These are phyloP conservation scores for Aspergillus novofumigatus DNA, from an alignment of 2,329 filamentous ascomycete genomes.

Conservation along the genomic window DNA sequence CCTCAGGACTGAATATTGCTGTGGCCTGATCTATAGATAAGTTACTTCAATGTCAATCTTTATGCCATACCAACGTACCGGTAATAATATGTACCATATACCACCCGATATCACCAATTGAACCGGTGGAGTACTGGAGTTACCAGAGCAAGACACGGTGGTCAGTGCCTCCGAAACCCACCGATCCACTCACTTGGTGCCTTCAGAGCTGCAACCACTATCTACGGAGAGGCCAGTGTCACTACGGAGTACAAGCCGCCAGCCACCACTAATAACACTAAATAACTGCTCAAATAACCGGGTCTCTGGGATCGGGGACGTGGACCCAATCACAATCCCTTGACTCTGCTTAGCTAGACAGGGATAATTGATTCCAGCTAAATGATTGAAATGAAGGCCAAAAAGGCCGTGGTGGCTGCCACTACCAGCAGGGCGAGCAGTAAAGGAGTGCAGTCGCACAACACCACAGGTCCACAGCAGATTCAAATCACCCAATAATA, in stretches of 20 bases:
- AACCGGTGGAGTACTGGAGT: slow-evolving; percentile 11
- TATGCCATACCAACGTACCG: not conserved
- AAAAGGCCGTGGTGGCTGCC: not conserved
- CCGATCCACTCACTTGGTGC: not conserved
- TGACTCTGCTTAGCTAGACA: not conserved
- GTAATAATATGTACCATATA: not conserved
- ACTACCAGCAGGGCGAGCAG: not conserved
- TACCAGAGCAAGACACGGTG: slow-evolving; percentile 7
- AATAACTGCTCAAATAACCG: not conserved
- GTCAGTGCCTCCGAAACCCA: slow-evolving; percentile 11
- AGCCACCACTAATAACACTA: not conserved
- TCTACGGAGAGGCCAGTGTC: not conserved
- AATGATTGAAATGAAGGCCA: not conserved
- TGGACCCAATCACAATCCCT: not conserved
- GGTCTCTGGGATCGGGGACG: not conserved
- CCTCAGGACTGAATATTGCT: not conserved
- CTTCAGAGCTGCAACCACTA: not conserved
- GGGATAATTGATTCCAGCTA: not conserved
- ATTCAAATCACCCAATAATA: not conserved
- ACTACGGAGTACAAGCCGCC: not conserved
- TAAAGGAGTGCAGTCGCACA: not conserved
- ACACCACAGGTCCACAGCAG: not conserved
- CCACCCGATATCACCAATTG: not conserved
- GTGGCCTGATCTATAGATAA: not conserved
- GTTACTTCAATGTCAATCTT: slow-evolving; percentile 1